A percentile compares a stretch with the other conserved stretches of the same genome.
Evolutionary conservation across 1,284 basidiomycete species (phyloP).

Genomic region (Fomitopsis schrenkii): DNA sequence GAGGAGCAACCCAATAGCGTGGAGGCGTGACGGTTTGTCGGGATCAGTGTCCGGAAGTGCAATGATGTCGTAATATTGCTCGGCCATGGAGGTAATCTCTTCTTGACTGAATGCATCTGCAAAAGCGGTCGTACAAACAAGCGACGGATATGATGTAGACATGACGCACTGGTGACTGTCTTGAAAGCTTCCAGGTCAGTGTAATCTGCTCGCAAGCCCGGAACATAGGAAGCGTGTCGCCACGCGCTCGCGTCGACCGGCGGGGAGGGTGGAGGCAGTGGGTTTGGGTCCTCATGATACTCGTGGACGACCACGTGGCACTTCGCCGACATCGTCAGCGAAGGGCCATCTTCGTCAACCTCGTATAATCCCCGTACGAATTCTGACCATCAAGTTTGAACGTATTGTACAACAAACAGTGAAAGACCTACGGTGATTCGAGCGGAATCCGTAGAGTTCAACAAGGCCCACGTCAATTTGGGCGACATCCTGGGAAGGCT

Average conservation of each 20-base stretch:
- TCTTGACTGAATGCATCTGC: neutral
- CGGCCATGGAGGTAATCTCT: neutral
- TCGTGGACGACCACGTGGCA: neutral
- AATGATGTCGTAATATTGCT: neutral
- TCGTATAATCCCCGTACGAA: neutral
- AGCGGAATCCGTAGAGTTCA: neutral
- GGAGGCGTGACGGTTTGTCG: neutral
- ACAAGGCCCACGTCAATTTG: neutral
- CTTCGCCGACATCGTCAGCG: neutral
- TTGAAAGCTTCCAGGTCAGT: neutral
- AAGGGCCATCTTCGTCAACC: neutral
- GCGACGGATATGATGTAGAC: neutral
- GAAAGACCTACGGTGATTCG: neutral
- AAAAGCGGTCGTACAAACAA: neutral
- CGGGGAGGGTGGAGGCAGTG: neutral
- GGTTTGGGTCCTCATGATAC: neutral
- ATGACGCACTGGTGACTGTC: neutral
- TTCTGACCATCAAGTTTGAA: neutral
- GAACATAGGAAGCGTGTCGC: neutral
- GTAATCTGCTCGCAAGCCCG: neutral
- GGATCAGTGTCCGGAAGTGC: neutral
- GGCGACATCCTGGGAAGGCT: neutral
- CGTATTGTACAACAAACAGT: neutral
- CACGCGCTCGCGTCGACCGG: neutral
- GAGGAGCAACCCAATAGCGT: neutral